Evolutionary conservation across 2,329 filamentous ascomycete species (phyloP).

Genomic region (Diaporthe sp.): DNA sequence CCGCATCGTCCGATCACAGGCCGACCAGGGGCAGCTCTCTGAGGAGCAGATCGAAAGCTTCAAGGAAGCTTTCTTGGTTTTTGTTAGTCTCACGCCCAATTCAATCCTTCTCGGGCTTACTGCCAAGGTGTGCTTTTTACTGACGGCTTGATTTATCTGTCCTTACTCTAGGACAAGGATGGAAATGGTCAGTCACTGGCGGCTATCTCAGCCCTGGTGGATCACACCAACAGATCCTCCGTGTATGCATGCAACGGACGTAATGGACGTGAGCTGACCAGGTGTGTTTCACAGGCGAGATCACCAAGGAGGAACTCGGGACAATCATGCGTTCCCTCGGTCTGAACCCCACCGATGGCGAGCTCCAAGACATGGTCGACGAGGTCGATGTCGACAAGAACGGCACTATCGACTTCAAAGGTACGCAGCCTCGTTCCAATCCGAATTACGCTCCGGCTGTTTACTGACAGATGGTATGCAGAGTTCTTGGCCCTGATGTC

Average conservation of each 20-base stretch:
- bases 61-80: conserved; percentile 32
- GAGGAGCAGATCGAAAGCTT: conserved; percentile 33
- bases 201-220: background rate
- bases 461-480: background rate
- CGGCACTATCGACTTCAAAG: conserved; percentile 75
- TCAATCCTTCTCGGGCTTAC: background rate
- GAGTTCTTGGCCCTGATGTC: conserved; percentile 30
- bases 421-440: conserved; percentile 50
- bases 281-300: conserved; percentile 62
- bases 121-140: background rate
- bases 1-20: conserved; percentile 22
- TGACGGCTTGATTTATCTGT: conserved; percentile 2
- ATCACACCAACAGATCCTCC: background rate
- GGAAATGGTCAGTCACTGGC: conserved; percentile 34
- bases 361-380: conserved; percentile 77
- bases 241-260: background rate
- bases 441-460: background rate
- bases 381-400: conserved; percentile 76
- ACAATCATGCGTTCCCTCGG: conserved; percentile 75
- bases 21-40: conserved; percentile 27
- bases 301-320: conserved; percentile 74
- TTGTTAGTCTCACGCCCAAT: conserved; percentile 15
- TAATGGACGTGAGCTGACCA: background rate
- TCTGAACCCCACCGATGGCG: conserved; percentile 67
- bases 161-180: conserved; percentile 36